A percentile compares a stretch with the other conserved stretches of the same genome.
Conservation (phyloP, 202 grass and related monocot genomes). For the Elaeis oleifera region DNA sequence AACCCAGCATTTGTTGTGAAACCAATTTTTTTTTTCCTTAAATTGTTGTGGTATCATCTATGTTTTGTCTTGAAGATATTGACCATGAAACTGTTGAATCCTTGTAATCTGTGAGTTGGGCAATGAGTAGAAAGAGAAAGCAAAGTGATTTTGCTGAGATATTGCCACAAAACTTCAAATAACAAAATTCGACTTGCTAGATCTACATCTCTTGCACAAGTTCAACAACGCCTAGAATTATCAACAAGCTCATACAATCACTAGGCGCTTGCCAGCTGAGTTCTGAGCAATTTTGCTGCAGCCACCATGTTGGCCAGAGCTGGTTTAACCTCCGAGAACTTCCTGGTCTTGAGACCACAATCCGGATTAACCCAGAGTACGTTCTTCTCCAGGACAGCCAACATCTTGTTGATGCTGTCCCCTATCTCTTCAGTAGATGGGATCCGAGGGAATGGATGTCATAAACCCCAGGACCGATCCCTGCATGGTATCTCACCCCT, state of each 20-base stretch:
- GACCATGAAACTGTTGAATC: too few relatives aligned
- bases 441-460: slow-evolving; percentile 96
- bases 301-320: slow-evolving; percentile 78
- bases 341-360: slow-evolving; percentile 91
- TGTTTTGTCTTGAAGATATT: too few relatives aligned
- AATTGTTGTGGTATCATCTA: too few relatives aligned
- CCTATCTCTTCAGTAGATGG: slow-evolving; percentile 70
- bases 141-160: too few relatives aligned
- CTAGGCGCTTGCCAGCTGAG: slow-evolving; percentile 49
- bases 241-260: background rate
- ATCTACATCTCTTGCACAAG: too few relatives aligned
- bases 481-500: slow-evolving; percentile 64
- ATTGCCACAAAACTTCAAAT: too few relatives aligned
- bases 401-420: slow-evolving; percentile 81
- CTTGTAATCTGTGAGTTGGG: too few relatives aligned
- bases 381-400: slow-evolving; percentile 79
- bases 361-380: slow-evolving; percentile 94
- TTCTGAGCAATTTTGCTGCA: slow-evolving; percentile 64
- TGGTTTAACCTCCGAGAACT: slow-evolving; percentile 70
- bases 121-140: too few relatives aligned
- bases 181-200: too few relatives aligned
- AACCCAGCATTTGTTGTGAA: too few relatives aligned
- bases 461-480: slow-evolving; percentile 81
- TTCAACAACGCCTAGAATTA: too few relatives aligned
- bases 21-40: too few relatives aligned